Conservation (phyloP, 129 eudicot species). For the Flaveria linearis region DNA sequence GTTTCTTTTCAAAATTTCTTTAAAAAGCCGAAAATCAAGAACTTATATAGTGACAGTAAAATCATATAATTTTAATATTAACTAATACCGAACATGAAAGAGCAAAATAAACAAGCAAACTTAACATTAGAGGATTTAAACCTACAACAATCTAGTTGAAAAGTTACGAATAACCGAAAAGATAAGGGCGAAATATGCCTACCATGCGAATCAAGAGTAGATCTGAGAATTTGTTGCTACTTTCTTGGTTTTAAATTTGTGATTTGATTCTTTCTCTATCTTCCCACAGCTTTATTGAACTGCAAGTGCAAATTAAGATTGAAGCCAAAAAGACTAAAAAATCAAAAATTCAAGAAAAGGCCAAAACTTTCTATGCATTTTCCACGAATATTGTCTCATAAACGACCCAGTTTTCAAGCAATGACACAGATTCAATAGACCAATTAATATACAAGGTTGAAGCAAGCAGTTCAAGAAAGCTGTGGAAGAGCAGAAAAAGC, state of each 20-base stretch:
- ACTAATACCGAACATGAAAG: background rate
- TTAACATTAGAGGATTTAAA: background rate
- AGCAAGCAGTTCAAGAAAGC: slow-evolving; percentile 99
- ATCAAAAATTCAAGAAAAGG: background rate
- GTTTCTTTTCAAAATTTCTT: background rate
- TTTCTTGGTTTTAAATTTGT: background rate
- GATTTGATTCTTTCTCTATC: slow-evolving; percentile 60
- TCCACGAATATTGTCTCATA: no score
- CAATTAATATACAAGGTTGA: background rate
- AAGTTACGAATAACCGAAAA: background rate
- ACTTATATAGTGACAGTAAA: background rate
- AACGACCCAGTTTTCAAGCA: no score
- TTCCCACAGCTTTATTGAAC: slow-evolving; percentile 99
- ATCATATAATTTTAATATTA: background rate
- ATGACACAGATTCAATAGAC: background rate
- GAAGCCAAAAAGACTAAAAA: slow-evolving; percentile 14
- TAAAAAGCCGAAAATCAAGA: slow-evolving; percentile 17
- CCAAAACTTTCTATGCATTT: no score
- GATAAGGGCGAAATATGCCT: slow-evolving; percentile 8
- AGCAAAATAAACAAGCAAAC: no score
- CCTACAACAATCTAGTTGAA: no score
- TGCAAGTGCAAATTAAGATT: slow-evolving; percentile 32
- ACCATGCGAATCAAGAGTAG: slow-evolving; percentile 29
- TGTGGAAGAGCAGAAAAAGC: slow-evolving; percentile 91
- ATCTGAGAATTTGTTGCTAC: slow-evolving; percentile 15